Percentiles rank a stretch among this genome's conserved stretches.
phyloP scores from a whole-genome alignment of 176 grass and related monocot species.

The Poa annua region DNA sequence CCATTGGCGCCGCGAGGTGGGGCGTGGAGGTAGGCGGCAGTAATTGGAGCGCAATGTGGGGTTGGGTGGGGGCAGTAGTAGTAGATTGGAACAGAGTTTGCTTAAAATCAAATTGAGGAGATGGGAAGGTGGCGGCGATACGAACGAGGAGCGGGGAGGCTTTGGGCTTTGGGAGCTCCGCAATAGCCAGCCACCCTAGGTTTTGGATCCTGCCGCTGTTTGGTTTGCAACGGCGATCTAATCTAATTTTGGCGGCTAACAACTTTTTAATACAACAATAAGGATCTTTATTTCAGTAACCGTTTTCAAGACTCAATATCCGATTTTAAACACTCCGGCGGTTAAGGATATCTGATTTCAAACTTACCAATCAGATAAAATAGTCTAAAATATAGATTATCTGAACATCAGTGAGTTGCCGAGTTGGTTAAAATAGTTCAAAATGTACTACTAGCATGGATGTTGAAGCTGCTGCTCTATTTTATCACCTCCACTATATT shows the following conservation, averaged over 20 bases:
- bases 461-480: no score
- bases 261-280: not conserved
- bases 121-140: slow-evolving; percentile 30
- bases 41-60: not conserved
- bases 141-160: slow-evolving; percentile 33
- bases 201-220: slow-evolving; percentile 1
- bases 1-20: slow-evolving; percentile 40
- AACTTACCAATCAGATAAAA: no score
- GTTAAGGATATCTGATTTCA: no score
- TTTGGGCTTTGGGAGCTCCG: not conserved
- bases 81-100: no score
- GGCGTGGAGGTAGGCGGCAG: not conserved
- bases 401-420: no score
- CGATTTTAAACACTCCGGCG: no score
- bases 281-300: not conserved
- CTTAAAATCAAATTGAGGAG: slow-evolving; percentile 9
- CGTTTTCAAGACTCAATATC: no score
- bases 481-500: no score
- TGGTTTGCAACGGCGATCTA: not conserved
- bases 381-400: no score
- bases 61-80: no score
- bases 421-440: no score
- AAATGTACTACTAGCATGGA: no score
- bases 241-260: not conserved
- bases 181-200: not conserved